Evolutionary conservation across 176 grass and related monocot genomes (phyloP).

Genomic region (Oryza punctata): DNA sequence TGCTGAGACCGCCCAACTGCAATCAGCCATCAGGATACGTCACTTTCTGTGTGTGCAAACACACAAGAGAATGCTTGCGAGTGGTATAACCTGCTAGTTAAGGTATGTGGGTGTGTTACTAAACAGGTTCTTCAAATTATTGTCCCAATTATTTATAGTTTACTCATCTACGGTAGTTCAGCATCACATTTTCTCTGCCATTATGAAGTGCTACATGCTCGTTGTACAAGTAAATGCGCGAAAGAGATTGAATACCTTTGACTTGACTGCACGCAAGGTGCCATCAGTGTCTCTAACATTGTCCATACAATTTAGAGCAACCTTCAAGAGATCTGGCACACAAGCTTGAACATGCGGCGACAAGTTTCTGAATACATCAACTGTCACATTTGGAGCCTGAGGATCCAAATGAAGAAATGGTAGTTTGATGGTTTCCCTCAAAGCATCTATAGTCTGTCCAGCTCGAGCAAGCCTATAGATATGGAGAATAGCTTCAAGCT

Average conservation of each 20-base stretch:
- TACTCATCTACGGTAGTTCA: neutral
- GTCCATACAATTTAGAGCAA: constrained; percentile 77
- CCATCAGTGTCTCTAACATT: constrained; percentile 88
- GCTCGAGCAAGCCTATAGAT: constrained; percentile 71
- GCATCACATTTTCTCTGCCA: neutral
- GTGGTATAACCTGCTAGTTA: neutral
- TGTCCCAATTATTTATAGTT: neutral
- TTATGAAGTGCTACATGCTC: neutral
- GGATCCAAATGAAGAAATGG: constrained; percentile 83
- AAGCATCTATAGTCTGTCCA: constrained; percentile 76
- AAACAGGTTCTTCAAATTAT: neutral
- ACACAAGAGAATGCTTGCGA: neutral
- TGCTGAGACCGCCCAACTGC: neutral
- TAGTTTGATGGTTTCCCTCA: constrained; percentile 81
- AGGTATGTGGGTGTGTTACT: neutral
- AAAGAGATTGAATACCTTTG: constrained; percentile 62
- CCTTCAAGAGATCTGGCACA: constrained; percentile 86
- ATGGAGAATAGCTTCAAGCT: constrained; percentile 82
- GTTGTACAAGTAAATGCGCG: neutral
- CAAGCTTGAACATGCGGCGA: constrained; percentile 83
- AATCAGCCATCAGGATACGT: neutral
- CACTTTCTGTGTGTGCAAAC: neutral
- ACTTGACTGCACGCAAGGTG: constrained; percentile 64
- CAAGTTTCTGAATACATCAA: constrained; percentile 76
- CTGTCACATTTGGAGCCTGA: constrained; percentile 59